Base-by-base conservation (phyloP, 2,329 filamentous ascomycete species). In the Hypoxylon rubiginosum region DNA sequence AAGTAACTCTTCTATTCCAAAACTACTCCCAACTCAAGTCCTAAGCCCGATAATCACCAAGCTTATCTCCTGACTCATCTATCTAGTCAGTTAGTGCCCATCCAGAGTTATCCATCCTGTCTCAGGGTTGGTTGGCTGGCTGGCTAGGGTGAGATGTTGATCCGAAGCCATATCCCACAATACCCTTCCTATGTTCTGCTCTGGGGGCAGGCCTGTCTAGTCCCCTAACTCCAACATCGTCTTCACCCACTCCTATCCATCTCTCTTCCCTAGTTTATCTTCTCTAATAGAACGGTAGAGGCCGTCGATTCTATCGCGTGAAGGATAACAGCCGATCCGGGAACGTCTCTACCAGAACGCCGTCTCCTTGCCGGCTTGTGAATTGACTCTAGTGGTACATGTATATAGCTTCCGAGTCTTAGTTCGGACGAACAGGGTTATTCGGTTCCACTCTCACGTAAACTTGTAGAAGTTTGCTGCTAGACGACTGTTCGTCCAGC, bases 1-100 rank as follows among this genome's bases (percentile, higher is more conserved):
- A n/a, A n/a, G n/a, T 65, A 65, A 32, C 36, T 45, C 62, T 51
- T 62, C 66, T 60, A 66, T 51, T 55, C 56, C 58, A 58, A 61
- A 66, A 60, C 30, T 15, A 30, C 43, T 56, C 58, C 62, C 34
- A 61, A 46, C 36, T 43, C 28, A 43, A 45, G 53, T 41, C 30
- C 43, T 30, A 59, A 62, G 57, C 53, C 3, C 36, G 46, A 50
- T 32, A 53, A n/a, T 52, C 26, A 17, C 36, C 24, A 5, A 10
- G 9, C 32, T 34, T 15, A 24, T n/a, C 34, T 34, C 39, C 32
- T 36, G 7, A 15, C 19, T 15, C 19, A 21, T 39, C 5, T n/a
- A 15, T 7, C 19, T 11, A 26, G 10, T 17, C 24, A 32, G 13
- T 17, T 19, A 34, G 6, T 50, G 6, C 17, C n/a, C 4, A 43